phyloP scores from a whole-genome alignment of 441 rosid species.

The Biscutella laevigata region DNA sequence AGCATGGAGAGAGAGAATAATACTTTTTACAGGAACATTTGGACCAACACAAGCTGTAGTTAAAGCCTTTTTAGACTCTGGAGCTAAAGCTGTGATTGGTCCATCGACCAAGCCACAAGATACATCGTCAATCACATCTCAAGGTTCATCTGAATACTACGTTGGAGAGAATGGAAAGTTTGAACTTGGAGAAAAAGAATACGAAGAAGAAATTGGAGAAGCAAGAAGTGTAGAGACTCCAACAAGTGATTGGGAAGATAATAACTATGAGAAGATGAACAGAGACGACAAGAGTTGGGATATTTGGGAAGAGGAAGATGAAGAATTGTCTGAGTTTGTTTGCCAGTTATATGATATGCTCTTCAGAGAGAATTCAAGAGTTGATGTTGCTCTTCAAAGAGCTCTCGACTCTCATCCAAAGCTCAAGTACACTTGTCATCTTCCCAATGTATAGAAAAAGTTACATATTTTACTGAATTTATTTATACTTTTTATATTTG shows the following conservation, averaged over 20 bases:
- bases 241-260: constrained; percentile 90
- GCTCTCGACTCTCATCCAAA: constrained; percentile 56
- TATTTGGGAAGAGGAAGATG: constrained; percentile 75
- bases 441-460: constrained; percentile 37
- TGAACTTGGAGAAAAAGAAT: constrained; percentile 87
- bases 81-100: constrained; percentile 81
- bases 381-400: constrained; percentile 57
- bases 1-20: constrained; percentile 94
- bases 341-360: constrained; percentile 57
- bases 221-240: constrained; percentile 62
- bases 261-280: constrained; percentile 47
- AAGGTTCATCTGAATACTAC: constrained; percentile 47
- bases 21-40: constrained; percentile 71
- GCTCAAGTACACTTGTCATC: constrained; percentile 70
- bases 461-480: too few species aligned
- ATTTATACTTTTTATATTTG: too few species aligned
- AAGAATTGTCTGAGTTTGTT: constrained; percentile 60
- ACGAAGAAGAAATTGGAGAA: constrained; percentile 49
- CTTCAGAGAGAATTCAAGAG: constrained; percentile 58
- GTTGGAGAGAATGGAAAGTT: constrained; percentile 58
- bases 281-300: constrained; percentile 27
- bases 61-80: constrained; percentile 81
- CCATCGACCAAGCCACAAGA: constrained; percentile 68
- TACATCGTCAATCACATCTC: constrained; percentile 34
- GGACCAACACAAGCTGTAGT: constrained; percentile 61